These are phyloP conservation scores for Globisporangium viniferum DNA, from an alignment of 352 stramenopile species.

Conservation along the genomic window DNA sequence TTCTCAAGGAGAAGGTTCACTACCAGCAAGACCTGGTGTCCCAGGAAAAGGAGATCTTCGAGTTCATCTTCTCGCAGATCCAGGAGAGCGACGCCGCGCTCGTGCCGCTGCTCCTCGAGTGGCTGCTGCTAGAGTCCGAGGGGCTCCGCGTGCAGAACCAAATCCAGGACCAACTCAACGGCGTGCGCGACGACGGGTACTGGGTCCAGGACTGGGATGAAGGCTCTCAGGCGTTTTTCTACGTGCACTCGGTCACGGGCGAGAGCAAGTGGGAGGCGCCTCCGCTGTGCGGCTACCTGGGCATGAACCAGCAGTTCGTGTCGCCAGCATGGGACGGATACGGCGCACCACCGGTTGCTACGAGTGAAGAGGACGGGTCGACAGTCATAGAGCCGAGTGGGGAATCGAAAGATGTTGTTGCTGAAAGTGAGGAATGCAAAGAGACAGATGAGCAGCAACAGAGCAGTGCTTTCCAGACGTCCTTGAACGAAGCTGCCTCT, in stretches of 20 bases:
- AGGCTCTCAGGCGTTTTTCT: slow-evolving; percentile 53
- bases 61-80: slow-evolving; percentile 64
- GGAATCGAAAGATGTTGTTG: neutral
- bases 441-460: neutral
- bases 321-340: slow-evolving; percentile 18
- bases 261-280: slow-evolving; percentile 68
- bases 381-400: neutral
- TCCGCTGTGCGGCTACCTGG: slow-evolving; percentile 43
- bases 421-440: neutral
- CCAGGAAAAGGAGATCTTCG: slow-evolving; percentile 60
- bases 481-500: slow-evolving; percentile 26
- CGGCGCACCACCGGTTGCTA: neutral
- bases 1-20: slow-evolving; percentile 81
- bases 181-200: slow-evolving; percentile 35
- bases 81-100: slow-evolving; percentile 49
- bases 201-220: slow-evolving; percentile 76
- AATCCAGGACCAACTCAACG: slow-evolving; percentile 60
- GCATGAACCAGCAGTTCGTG: slow-evolving; percentile 59
- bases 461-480: neutral
- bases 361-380: neutral
- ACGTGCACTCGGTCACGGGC: slow-evolving; percentile 49
- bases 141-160: slow-evolving; percentile 54
- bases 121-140: slow-evolving; percentile 73
- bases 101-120: slow-evolving; percentile 68
- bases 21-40: slow-evolving; percentile 64